Percentiles rank a stretch among this genome's conserved stretches.
Evolutionary conservation across 768 basidiomycete species (phyloP).

Genomic region (Hypholoma fasciculare): DNA sequence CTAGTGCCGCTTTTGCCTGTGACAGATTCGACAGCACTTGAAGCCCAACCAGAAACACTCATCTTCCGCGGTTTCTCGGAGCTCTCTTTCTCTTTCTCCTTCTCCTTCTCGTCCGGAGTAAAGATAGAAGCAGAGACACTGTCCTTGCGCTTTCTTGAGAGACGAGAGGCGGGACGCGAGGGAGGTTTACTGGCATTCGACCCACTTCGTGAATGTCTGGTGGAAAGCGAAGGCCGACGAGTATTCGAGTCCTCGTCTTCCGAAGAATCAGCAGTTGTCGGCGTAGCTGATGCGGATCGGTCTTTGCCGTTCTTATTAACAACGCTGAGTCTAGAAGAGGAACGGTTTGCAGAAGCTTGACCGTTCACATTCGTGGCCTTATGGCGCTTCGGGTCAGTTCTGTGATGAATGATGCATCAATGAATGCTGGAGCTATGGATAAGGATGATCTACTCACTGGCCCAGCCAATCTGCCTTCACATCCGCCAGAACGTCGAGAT

Average conservation of each 20-base stretch:
- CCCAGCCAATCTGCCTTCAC: slow-evolving; percentile 68
- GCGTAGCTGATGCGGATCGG: slow-evolving; percentile 7
- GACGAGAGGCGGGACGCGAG: slow-evolving; percentile 58
- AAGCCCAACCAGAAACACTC: slow-evolving; percentile 66
- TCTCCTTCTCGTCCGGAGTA: slow-evolving; percentile 15
- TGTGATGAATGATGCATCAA: not conserved
- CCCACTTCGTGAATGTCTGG: slow-evolving; percentile 35
- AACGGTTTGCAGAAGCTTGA: not conserved
- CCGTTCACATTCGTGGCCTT: not conserved
- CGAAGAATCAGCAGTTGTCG: slow-evolving; percentile 31
- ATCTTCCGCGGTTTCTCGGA: slow-evolving; percentile 40
- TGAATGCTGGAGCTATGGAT: not conserved
- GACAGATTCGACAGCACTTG: slow-evolving; percentile 62
- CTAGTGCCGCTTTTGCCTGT: slow-evolving; percentile 49
- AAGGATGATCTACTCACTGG: slow-evolving; percentile 41
- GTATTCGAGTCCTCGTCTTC: slow-evolving; percentile 32
- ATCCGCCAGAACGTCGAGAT: slow-evolving; percentile 71
- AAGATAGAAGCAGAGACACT: slow-evolving; percentile 42
- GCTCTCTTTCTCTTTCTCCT: slow-evolving; percentile 37
- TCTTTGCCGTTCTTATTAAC: not conserved
- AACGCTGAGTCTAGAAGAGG: slow-evolving; percentile 1
- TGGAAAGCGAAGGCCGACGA: slow-evolving; percentile 25
- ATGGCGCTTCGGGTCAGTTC: not conserved
- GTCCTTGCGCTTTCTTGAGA: slow-evolving; percentile 66
- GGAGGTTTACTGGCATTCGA: slow-evolving; percentile 41